Evolutionary conservation across 176 grass and related monocot species (phyloP).

Genomic region (Oryza brachyantha): DNA sequence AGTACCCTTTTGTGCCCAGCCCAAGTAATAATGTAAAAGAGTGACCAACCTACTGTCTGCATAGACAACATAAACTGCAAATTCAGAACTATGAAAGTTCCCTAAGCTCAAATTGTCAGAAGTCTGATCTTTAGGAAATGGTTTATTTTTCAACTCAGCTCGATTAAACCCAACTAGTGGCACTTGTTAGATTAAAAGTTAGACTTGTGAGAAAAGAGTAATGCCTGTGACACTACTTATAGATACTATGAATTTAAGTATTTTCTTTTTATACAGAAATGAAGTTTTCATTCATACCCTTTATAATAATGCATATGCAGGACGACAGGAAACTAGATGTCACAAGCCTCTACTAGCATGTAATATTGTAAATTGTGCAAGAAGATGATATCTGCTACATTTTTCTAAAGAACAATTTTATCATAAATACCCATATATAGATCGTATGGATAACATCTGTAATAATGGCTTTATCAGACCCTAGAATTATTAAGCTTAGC

Average conservation of each 20-base stretch:
- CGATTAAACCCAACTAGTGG: background rate
- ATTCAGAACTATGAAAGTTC: constrained; percentile 1
- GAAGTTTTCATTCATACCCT: too few species aligned
- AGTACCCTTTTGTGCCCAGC: constrained; percentile 6
- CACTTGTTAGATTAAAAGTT: background rate
- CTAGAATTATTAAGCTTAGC: too few species aligned
- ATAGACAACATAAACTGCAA: constrained; percentile 25
- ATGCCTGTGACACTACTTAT: background rate
- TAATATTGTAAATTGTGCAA: too few species aligned
- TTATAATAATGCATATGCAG: too few species aligned
- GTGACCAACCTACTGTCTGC: background rate
- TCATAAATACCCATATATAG: too few species aligned
- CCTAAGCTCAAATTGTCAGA: constrained; percentile 9
- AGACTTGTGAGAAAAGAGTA: background rate
- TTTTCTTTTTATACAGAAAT: too few species aligned
- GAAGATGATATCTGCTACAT: too few species aligned
- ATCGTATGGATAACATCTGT: too few species aligned
- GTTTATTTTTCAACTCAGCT: background rate
- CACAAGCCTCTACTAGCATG: too few species aligned
- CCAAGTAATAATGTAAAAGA: background rate
- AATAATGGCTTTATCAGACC: too few species aligned
- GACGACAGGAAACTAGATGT: too few species aligned
- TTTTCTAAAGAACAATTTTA: too few species aligned
- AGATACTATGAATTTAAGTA: background rate
- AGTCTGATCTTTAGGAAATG: background rate